Percentiles rank a stretch among this genome's conserved stretches.
Conservation (phyloP, 768 basidiomycete genomes). For the Gymnopilus dilepis region DNA sequence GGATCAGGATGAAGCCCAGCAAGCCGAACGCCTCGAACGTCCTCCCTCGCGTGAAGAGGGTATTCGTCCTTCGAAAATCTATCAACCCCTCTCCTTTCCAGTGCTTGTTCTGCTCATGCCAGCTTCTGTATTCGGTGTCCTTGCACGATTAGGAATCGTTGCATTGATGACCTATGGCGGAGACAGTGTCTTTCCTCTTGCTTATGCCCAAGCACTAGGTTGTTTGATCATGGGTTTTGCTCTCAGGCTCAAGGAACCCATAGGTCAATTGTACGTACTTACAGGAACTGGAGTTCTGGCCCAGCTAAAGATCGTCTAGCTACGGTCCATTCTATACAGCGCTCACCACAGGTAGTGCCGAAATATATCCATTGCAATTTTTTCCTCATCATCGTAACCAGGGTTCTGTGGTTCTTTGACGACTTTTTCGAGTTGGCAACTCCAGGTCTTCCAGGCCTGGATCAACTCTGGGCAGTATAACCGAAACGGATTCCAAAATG, state of each 20-base stretch:
- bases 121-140: conserved; percentile 82
- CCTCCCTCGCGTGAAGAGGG: conserved; percentile 37
- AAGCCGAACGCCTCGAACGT: conserved; percentile 41
- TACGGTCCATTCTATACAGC: conserved; percentile 90
- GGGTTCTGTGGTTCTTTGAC: conserved; percentile 97
- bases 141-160: conserved; percentile 79
- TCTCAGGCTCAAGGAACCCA: conserved; percentile 69
- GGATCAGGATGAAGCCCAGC: conserved; percentile 7
- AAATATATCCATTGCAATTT: too few species aligned
- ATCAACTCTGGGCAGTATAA: conserved; percentile 62
- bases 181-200: conserved; percentile 76
- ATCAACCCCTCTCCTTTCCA: conserved; percentile 62
- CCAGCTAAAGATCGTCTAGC: conserved; percentile 44
- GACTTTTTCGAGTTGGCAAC: conserved; percentile 95
- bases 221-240: conserved; percentile 92
- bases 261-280: conserved; percentile 72
- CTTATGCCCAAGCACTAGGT: conserved; percentile 86
- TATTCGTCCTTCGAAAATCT: conserved; percentile 37
- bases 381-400: conserved; percentile 29
- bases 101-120: conserved; percentile 78
- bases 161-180: conserved; percentile 80
- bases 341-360: conserved; percentile 74
- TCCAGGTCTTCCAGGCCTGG: conserved; percentile 88
- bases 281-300: not conserved
- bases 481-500: conserved; percentile 74